A percentile compares a stretch with the other conserved stretches of the same genome.
These are phyloP conservation scores for Gastrolobium bilobum DNA, from an alignment of 306 rosid species.

Conservation along the genomic window DNA sequence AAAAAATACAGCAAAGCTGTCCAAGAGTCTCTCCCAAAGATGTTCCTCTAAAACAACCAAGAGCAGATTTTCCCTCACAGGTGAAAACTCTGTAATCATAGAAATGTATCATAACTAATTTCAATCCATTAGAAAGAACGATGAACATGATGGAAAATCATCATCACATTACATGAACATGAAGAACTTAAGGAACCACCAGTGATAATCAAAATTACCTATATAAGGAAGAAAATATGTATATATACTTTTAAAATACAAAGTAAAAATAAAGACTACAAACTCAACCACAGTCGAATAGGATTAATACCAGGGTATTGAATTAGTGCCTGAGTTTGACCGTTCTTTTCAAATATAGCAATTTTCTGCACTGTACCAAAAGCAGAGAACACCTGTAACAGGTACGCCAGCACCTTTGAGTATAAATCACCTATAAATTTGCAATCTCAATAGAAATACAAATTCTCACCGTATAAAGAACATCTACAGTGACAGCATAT, in stretches of 20 bases:
- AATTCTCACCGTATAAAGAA: slow-evolving; percentile 77
- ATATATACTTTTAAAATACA: slow-evolving; percentile 22
- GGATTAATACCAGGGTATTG: slow-evolving; percentile 78
- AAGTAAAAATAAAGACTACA: slow-evolving; percentile 17
- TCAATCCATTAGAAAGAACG: not conserved
- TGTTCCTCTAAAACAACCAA: no score
- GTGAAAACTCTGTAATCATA: not conserved
- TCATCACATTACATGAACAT: no score
- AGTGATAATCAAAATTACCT: slow-evolving; percentile 7
- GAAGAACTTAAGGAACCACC: not conserved
- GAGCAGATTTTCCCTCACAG: not conserved
- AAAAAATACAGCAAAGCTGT: not conserved
- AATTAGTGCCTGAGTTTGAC: slow-evolving; percentile 86
- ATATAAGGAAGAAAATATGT: not conserved
- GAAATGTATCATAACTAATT: slow-evolving; percentile 9
- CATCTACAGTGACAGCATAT: slow-evolving; percentile 94
- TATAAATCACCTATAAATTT: slow-evolving; percentile 36
- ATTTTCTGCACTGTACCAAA: slow-evolving; percentile 86
- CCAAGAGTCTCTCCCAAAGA: not conserved
- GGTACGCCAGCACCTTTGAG: slow-evolving; percentile 23
- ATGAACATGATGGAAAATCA: no score
- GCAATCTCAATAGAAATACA: not conserved
- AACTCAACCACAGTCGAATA: slow-evolving; percentile 34
- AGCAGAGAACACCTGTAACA: slow-evolving; percentile 79
- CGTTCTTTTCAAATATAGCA: slow-evolving; percentile 90